These are phyloP conservation scores for Leucosporidium creatinivorum DNA, from an alignment of 768 basidiomycete species.

Conservation along the genomic window DNA sequence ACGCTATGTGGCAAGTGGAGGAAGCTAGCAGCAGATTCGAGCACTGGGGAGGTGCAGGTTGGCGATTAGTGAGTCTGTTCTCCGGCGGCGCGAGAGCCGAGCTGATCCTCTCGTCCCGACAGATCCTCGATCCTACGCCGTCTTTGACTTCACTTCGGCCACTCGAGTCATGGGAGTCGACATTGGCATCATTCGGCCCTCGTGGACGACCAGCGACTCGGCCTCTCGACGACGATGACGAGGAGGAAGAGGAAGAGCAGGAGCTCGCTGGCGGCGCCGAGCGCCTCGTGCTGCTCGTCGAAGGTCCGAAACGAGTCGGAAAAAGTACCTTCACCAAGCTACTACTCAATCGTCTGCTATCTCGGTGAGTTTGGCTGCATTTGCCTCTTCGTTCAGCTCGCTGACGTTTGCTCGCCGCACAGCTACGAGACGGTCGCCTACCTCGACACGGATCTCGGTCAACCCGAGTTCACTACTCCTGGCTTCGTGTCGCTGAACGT, in stretches of 20 bases:
- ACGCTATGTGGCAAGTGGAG: constrained; percentile 26
- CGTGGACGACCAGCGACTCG: neutral
- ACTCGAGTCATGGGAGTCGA: constrained; percentile 42
- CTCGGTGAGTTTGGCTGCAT: constrained; percentile 46
- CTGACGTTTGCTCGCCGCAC: neutral
- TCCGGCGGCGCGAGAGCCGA: too few species aligned
- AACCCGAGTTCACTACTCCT: constrained; percentile 83
- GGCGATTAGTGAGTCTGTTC: constrained; percentile 19
- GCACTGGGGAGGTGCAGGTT: constrained; percentile 32
- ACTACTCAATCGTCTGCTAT: constrained; percentile 61
- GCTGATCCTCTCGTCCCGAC: too few species aligned
- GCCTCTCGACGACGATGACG: neutral
- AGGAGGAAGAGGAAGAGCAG: neutral
- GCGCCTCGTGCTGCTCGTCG: constrained; percentile 56
- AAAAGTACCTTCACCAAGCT: constrained; percentile 82
- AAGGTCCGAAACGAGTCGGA: constrained; percentile 77
- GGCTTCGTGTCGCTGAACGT: constrained; percentile 77
- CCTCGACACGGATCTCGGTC: constrained; percentile 86
- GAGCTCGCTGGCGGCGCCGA: constrained; percentile 16
- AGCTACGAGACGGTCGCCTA: constrained; percentile 79
- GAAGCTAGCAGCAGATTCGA: neutral
- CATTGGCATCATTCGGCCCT: neutral
- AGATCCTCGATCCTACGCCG: constrained; percentile 26
- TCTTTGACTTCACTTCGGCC: constrained; percentile 10
- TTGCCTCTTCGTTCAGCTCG: constrained; percentile 3